Evolutionary conservation across 2,329 filamentous ascomycete species (phyloP).

Genomic region (Stagonosporopsis rhizophila): DNA sequence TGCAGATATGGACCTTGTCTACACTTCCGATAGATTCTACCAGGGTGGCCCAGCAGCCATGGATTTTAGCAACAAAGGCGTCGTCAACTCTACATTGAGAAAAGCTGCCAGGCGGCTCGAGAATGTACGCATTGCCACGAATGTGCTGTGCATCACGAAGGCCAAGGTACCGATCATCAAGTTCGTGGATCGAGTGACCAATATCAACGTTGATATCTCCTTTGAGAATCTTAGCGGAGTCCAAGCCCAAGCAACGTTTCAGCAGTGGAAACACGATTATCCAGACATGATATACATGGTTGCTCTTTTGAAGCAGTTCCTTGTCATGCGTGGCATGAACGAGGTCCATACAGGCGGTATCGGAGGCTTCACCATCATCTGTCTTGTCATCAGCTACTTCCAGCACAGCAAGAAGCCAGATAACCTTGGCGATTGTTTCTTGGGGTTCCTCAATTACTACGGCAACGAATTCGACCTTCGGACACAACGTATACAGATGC

Average conservation of each 20-base stretch:
- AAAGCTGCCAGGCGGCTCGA: slow-evolving; percentile 68
- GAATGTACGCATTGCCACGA: slow-evolving; percentile 62
- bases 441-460: slow-evolving; percentile 90
- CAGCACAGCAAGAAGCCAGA: slow-evolving; percentile 65
- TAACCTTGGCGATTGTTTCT: slow-evolving; percentile 79
- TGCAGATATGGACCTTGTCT: slow-evolving; percentile 92
- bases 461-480: slow-evolving; percentile 79
- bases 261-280: slow-evolving; percentile 77
- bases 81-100: slow-evolving; percentile 64
- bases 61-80: slow-evolving; percentile 46
- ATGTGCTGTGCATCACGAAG: slow-evolving; percentile 69
- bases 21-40: slow-evolving; percentile 70
- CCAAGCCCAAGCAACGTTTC: slow-evolving; percentile 79
- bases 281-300: slow-evolving; percentile 88
- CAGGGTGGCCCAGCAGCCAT: slow-evolving; percentile 56
- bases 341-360: slow-evolving; percentile 91
- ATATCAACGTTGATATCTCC: slow-evolving; percentile 87
- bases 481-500: slow-evolving; percentile 74
- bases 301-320: slow-evolving; percentile 88
- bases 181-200: slow-evolving; percentile 79
- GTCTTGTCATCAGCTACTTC: slow-evolving; percentile 86
- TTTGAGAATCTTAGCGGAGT: slow-evolving; percentile 92
- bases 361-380: slow-evolving; percentile 93
- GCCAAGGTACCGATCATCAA: slow-evolving; percentile 94
- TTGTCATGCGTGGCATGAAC: slow-evolving; percentile 87